Evolutionary conservation across 192 early-diverging fungal genomes (phyloP).

Genomic region (Diversispora epigaea): DNA sequence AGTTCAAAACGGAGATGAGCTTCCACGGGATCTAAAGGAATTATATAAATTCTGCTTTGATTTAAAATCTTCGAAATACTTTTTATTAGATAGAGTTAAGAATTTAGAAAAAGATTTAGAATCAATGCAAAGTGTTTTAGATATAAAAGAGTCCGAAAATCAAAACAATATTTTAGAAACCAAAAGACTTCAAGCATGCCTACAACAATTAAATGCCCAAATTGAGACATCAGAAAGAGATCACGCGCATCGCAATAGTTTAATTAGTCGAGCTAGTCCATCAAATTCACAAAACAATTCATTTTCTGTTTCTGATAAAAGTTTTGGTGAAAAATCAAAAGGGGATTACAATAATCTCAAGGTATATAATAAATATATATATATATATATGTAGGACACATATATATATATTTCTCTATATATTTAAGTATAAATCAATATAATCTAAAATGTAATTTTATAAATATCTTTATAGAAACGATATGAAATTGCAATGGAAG

Average conservation of each 20-base stretch:
- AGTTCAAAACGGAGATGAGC: neutral
- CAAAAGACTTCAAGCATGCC: neutral
- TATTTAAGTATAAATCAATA: neutral
- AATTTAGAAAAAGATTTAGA: neutral
- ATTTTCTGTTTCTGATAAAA: too few relatives aligned
- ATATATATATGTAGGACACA: too few relatives aligned
- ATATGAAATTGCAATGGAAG: neutral
- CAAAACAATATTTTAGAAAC: neutral
- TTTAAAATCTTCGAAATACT: neutral
- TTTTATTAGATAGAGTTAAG: neutral
- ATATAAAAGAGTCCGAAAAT: neutral
- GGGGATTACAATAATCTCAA: too few relatives aligned
- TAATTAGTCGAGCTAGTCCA: neutral
- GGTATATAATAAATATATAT: too few relatives aligned
- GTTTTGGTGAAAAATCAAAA: too few relatives aligned
- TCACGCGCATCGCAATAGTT: neutral
- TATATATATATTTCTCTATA: neutral
- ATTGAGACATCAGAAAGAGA: conserved; percentile 1
- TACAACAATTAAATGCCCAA: neutral
- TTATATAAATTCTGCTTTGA: neutral
- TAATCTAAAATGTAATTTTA: neutral
- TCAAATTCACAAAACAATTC: too few relatives aligned
- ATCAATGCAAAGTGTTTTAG: neutral
- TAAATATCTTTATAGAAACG: neutral
- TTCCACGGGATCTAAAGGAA: neutral